Base-by-base conservation (phyloP, 1,139 yeast genomes). In the Candida labiduridarum region DNA sequence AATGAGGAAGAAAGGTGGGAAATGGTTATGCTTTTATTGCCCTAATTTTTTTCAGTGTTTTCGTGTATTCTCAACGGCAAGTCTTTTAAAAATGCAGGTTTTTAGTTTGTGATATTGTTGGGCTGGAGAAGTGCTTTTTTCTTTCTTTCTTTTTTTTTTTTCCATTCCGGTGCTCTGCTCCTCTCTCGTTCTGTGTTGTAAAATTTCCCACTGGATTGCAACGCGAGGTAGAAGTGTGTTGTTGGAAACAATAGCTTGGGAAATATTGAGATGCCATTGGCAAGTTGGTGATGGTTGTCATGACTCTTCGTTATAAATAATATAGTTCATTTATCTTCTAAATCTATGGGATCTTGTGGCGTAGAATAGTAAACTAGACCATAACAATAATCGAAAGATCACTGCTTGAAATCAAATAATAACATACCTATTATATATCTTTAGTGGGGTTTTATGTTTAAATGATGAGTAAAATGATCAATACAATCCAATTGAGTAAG, bases 51-150 rank as follows among this genome's bases (percentile, higher is more conserved):
- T 36, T 38, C 14, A 8, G 16, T 16, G 15, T 15, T 34, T 34
- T 15, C 15, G 16, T 25, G 29, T 25, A 11, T 34, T 14, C 38
- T 18, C 9, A 34, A 34, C n/a, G 39, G 14, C 12, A 35, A 35
- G 14, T 10, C 8, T 16, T 11, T 12, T 11, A 18, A 16, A 4
- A 9, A 16, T 22, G 22, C 22, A 12, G 29, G 29, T 25, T 25
- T 25, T 22, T 22, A 29, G 41, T 38, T 38, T 22, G 41, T 38
- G 41, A 19, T 38, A 38, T 38, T 38, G 41, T 38, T 38, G 41
- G 41, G 41, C 22, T 38, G 30, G 30, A 36, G 10, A 18, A 12
- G n/a, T 31, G n/a, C 11, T 38, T 18, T 19, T 19, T 27, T 6
- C 29, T 8, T 33, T 33, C 16, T 33, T 8, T 30, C 5, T 33